Evolutionary conservation across 2,329 filamentous ascomycete genomes (phyloP), one percentile per base, ranked within the genome.

Genomic region (Juglanconis oblonga): DNA sequence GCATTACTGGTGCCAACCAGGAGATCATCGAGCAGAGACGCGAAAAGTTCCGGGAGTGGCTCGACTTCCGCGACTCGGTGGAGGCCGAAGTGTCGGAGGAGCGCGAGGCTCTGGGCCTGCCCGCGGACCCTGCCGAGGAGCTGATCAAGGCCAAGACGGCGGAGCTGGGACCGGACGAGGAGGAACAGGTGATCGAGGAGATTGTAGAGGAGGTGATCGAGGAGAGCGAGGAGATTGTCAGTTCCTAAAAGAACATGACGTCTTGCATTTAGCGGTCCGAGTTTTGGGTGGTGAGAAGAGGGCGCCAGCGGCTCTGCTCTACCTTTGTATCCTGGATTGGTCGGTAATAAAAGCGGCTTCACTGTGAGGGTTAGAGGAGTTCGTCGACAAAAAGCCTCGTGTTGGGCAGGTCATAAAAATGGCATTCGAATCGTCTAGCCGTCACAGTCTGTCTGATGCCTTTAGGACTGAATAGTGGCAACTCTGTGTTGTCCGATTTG

Each of bases 1-100:
- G 94, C 72, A 93, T 93, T 72, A 94, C 93, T 64, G 94, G 92
- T 58, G 95, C 94, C 69, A 95, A 98, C 79, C 87, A 93, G 70
- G 94, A 93, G 40, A 92, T 99, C 54, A 90, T 99, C 64, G 94
- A 98, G 77, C 87, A 87, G 67, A 87, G 95, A 67, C 87, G 94
- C 72, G 82, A 86, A 69, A 80, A 92, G 71, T 87, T 99, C 68
- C 86, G 89, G 67, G 94, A 98, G 77, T 99, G 95, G 95, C 75
- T 88, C 69, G 86, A 86, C 59, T 99, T 93, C 92, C 84, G 92
- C 72, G 85, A 86, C 69, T 80, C 83, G 62, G 84, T 92, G 66
- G 87, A 90, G 76, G 83, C 83, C 66, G 87, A 96, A 69, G 74
- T 94, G 52, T 74, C 77, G 62, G 88, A 91, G 68, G 92, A 96